Percentiles rank a stretch among this genome's conserved stretches.
phyloP scores from a whole-genome alignment of 495 filamentous ascomycete species.

The Beverwykella pulmonaria region DNA sequence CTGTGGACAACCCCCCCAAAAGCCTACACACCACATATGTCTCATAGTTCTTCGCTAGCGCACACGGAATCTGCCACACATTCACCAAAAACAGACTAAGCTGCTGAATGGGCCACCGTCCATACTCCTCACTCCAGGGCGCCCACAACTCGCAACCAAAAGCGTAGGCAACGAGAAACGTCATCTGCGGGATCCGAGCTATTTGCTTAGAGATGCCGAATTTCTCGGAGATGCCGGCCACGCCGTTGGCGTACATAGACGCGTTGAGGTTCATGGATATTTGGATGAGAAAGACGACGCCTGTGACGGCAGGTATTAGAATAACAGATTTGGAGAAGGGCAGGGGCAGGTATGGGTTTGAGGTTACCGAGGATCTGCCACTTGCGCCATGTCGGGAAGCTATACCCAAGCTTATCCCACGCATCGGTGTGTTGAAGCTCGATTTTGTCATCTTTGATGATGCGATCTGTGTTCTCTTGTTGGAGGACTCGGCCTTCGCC shows the following conservation, averaged over 20 bases:
- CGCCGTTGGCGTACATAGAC: conserved; percentile 58
- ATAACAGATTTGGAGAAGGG: not conserved
- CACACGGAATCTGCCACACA: conserved; percentile 56
- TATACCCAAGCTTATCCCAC: conserved; percentile 60
- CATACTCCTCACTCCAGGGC: conserved; percentile 67
- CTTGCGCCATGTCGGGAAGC: conserved; percentile 56
- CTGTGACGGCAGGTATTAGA: not conserved
- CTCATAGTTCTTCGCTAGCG: conserved; percentile 56
- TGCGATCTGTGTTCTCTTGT: conserved; percentile 11
- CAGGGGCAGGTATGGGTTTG: too few species aligned
- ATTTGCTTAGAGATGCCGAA: conserved; percentile 35
- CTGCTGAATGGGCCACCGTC: conserved; percentile 61
- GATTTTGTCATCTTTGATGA: conserved; percentile 45
- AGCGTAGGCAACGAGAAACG: conserved; percentile 63
- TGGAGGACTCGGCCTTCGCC: conserved; percentile 5
- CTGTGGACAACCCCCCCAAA: conserved; percentile 62
- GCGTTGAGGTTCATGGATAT: conserved; percentile 63
- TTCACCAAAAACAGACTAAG: conserved; percentile 61
- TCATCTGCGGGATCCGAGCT: conserved; percentile 47
- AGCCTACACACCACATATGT: conserved; percentile 60
- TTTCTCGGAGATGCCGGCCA: conserved; percentile 54
- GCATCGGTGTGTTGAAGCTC: conserved; percentile 60
- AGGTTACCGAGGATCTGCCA: conserved; percentile 64
- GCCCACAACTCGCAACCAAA: conserved; percentile 71
- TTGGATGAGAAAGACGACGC: conserved; percentile 61